These are phyloP conservation scores for Pseudoneurospora amorphoporcata DNA, from an alignment of 495 filamentous ascomycete genomes.

Conservation along the genomic window DNA sequence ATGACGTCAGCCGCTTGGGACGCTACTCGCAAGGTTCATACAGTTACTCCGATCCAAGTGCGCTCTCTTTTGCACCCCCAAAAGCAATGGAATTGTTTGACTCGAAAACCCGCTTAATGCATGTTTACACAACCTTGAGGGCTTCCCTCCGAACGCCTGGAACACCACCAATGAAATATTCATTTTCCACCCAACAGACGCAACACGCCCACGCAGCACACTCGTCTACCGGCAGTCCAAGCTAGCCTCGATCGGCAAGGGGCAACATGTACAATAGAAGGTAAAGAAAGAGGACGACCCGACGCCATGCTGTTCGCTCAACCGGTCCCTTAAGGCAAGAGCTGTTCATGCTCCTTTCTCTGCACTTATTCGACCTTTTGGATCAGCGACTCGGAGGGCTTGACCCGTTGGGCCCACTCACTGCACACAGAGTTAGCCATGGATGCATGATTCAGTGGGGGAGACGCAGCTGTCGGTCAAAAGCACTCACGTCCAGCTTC, in stretches of 20 bases:
- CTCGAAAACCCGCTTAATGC: background rate
- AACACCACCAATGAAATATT: background rate
- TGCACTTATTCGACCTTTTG: constrained; percentile 14
- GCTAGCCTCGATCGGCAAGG: background rate
- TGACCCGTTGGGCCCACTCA: constrained; percentile 60
- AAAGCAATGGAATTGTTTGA: background rate
- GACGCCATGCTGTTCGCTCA: background rate
- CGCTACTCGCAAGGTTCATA: background rate
- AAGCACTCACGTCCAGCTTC: constrained; percentile 90
- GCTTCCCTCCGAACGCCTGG: background rate
- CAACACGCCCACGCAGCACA: background rate
- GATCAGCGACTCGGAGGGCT: constrained; percentile 33
- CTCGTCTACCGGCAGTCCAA: background rate
- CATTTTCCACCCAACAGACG: background rate
- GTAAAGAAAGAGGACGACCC: background rate
- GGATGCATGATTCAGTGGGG: background rate
- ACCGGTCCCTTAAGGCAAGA: background rate
- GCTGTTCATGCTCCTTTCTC: background rate
- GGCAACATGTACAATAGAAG: background rate
- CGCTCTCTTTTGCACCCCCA: background rate
- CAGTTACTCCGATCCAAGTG: background rate
- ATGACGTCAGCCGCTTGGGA: background rate
- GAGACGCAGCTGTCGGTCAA: background rate
- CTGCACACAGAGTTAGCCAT: constrained; percentile 22
- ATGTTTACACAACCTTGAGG: background rate